phyloP scores from a whole-genome alignment of 2,329 filamentous ascomycete genomes.

The Plectosphaerella sp. region DNA sequence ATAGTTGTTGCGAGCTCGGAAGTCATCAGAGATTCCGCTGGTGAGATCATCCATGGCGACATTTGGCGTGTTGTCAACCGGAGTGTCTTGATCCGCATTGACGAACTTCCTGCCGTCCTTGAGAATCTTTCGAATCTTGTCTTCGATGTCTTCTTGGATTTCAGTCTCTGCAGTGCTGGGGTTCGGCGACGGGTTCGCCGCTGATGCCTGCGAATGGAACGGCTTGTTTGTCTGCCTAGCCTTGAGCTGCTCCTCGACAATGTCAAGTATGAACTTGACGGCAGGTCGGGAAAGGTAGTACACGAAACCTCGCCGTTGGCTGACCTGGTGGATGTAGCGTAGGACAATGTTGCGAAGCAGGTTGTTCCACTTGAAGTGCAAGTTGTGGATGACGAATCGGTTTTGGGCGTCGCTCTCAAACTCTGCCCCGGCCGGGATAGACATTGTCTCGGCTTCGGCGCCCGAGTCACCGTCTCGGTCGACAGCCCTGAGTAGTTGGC shows the following conservation, averaged over 20 bases:
- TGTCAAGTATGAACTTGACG: constrained; percentile 96
- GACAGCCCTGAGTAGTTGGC: constrained; percentile 16
- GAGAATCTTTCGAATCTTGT: constrained; percentile 80
- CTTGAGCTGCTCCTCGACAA: constrained; percentile 89
- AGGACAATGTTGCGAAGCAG: constrained; percentile 91
- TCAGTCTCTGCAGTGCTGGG: constrained; percentile 48
- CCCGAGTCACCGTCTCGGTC: constrained; percentile 33
- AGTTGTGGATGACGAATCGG: constrained; percentile 95
- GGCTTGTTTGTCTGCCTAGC: constrained; percentile 43
- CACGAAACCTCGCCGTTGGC: constrained; percentile 90
- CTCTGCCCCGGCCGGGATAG: constrained; percentile 69
- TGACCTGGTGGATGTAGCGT: constrained; percentile 95
- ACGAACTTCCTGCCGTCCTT: constrained; percentile 82
- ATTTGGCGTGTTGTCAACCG: constrained; percentile 21
- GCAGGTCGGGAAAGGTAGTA: constrained; percentile 96
- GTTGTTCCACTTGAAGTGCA: constrained; percentile 98
- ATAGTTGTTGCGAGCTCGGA: constrained; percentile 87
- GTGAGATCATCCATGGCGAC: constrained; percentile 57
- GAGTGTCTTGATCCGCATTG: constrained; percentile 56
- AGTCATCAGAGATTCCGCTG: constrained; percentile 80
- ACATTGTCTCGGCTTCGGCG: constrained; percentile 56
- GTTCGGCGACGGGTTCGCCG: constrained; percentile 24
- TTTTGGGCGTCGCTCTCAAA: constrained; percentile 96
- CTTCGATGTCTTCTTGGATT: constrained; percentile 64
- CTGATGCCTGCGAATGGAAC: not conserved